Conservation (phyloP, 2,329 filamentous ascomycete genomes). For the Alternaria novae-zelandiae region DNA sequence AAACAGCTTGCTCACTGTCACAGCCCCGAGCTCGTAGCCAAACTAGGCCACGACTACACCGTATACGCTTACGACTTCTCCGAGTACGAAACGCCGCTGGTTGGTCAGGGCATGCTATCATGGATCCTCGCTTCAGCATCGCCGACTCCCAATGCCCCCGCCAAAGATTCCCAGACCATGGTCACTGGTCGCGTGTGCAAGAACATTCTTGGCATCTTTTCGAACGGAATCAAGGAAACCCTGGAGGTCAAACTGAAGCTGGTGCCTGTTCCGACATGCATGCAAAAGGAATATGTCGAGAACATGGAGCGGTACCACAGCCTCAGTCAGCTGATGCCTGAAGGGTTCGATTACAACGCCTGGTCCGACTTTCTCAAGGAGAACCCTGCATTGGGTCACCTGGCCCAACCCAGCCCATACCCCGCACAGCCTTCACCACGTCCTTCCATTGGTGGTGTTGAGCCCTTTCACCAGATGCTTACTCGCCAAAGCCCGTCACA, state of each 20-base stretch:
- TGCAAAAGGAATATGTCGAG: slow-evolving; percentile 66
- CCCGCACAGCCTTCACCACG: slow-evolving; percentile 26
- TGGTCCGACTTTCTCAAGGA: slow-evolving; percentile 81
- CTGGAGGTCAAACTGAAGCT: slow-evolving; percentile 92
- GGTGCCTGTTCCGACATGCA: slow-evolving; percentile 72
- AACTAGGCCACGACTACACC: slow-evolving; percentile 83
- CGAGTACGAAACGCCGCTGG: slow-evolving; percentile 88
- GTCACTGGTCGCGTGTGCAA: slow-evolving; percentile 91
- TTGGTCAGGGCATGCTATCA: slow-evolving; percentile 94
- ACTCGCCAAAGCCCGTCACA: slow-evolving; percentile 39
- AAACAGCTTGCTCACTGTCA: slow-evolving; percentile 38
- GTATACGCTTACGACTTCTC: slow-evolving; percentile 97
- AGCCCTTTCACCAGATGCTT: slow-evolving; percentile 48
- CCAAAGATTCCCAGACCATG: slow-evolving; percentile 69
- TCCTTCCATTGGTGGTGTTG: slow-evolving; percentile 36
- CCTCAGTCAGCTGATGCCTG: slow-evolving; percentile 63
- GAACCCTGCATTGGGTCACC: slow-evolving; percentile 59
- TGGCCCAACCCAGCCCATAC: slow-evolving; percentile 36
- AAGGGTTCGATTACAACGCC: slow-evolving; percentile 72
- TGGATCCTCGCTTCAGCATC: slow-evolving; percentile 73
- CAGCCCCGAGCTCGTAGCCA: slow-evolving; percentile 84
- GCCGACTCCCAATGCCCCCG: slow-evolving; percentile 60
- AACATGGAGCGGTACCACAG: slow-evolving; percentile 67
- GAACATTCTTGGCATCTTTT: slow-evolving; percentile 83
- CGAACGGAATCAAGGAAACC: slow-evolving; percentile 82